phyloP scores from a whole-genome alignment of 176 grass and related monocot genomes.

The Hsuehochloa calcarea region DNA sequence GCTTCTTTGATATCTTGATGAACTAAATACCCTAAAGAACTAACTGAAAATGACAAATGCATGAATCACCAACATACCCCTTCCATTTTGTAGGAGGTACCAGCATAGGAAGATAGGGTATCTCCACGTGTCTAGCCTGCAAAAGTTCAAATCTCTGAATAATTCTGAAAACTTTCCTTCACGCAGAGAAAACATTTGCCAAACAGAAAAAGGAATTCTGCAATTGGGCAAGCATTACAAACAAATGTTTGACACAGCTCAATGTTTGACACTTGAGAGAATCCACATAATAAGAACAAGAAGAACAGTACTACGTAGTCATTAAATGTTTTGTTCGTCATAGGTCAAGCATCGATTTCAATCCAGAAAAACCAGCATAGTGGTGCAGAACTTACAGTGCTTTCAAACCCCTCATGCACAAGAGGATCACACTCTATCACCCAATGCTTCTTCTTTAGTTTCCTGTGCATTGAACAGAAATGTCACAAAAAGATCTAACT shows the following conservation, averaged over 20 bases:
- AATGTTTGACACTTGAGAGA: not conserved
- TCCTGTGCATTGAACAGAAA: constrained; percentile 53
- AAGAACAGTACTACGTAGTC: not conserved
- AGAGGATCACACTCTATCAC: constrained; percentile 91
- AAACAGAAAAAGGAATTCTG: constrained; percentile 14
- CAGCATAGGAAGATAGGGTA: constrained; percentile 94
- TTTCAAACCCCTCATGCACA: constrained; percentile 73
- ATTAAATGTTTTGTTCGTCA: not conserved
- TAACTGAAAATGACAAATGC: constrained; percentile 20
- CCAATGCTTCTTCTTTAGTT: constrained; percentile 61
- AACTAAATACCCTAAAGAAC: not conserved
- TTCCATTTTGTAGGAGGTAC: constrained; percentile 85
- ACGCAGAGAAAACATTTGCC: not conserved
- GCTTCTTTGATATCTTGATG: not conserved
- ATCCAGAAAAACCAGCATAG: not conserved
- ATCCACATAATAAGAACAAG: not conserved
- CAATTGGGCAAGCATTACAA: constrained; percentile 4
- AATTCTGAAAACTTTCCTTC: constrained; percentile 23
- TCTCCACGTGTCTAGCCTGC: constrained; percentile 82
- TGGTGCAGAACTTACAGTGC: constrained; percentile 63
- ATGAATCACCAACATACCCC: constrained; percentile 63
- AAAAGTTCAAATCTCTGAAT: constrained; percentile 45
- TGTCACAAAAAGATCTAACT: constrained; percentile 10
- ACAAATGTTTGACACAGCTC: not conserved
- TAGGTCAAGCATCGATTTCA: not conserved